Percentiles rank a stretch among this genome's conserved stretches.
These are phyloP conservation scores for Abrus pulchellus DNA, from an alignment of 306 rosid species.

Conservation along the genomic window DNA sequence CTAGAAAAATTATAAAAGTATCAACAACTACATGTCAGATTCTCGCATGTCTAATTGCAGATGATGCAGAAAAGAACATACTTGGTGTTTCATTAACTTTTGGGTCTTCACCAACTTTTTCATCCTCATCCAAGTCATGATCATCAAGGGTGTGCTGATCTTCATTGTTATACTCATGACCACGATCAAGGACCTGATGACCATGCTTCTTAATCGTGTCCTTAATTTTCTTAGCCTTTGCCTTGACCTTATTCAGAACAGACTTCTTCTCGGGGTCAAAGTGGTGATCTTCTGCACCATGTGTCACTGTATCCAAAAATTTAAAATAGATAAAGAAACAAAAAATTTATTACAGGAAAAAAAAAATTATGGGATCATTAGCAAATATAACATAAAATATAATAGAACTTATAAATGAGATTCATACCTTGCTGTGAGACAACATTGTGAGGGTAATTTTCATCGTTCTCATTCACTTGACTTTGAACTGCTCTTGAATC, in stretches of 20 bases:
- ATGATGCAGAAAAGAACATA: slow-evolving; percentile 44
- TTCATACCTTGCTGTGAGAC: slow-evolving; percentile 49
- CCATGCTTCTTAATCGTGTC: slow-evolving; percentile 60
- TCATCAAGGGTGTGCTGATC: slow-evolving; percentile 53
- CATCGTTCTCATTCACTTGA: slow-evolving; percentile 41
- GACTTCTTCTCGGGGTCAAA: slow-evolving; percentile 69
- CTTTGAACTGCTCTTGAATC: slow-evolving; percentile 48
- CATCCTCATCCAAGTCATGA: slow-evolving; percentile 56
- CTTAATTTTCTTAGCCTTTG: slow-evolving; percentile 77
- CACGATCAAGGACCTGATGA: slow-evolving; percentile 52
- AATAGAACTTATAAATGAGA: neutral
- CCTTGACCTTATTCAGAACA: slow-evolving; percentile 69
- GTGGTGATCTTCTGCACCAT: slow-evolving; percentile 54
- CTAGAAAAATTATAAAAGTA: neutral
- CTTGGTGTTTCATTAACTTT: slow-evolving; percentile 59
- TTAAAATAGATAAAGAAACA: neutral
- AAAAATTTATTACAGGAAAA: neutral
- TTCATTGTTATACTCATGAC: slow-evolving; percentile 38
- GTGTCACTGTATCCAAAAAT: slow-evolving; percentile 32
- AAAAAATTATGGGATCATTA: neutral
- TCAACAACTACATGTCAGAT: neutral
- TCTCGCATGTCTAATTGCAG: neutral
- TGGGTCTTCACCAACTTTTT: slow-evolving; percentile 41
- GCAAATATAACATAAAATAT: neutral
- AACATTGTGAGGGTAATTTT: slow-evolving; percentile 36